These are phyloP conservation scores for Pseudogymnoascus sp. DNA, from an alignment of 2,329 filamentous ascomycete genomes.

Conservation along the genomic window DNA sequence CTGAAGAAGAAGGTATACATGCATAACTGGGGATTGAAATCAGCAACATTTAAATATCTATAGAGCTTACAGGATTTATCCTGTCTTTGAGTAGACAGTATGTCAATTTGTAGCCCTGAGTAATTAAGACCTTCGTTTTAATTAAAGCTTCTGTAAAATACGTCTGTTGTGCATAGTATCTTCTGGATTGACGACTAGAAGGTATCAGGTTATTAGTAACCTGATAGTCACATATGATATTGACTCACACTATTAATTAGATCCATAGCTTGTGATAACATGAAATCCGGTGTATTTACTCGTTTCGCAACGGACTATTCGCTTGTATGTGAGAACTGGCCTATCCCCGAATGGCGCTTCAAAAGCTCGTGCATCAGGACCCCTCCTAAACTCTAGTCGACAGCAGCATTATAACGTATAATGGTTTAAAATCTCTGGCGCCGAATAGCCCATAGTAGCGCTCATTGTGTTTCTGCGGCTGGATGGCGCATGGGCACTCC, in stretches of 20 bases:
- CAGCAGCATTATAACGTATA: conserved; percentile 94
- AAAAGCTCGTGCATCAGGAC: conserved; percentile 95
- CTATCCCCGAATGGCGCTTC: conserved; percentile 94
- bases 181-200: conserved; percentile 86
- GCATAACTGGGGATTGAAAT: not conserved
- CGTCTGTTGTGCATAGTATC: conserved; percentile 45
- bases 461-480: conserved; percentile 92
- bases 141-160: not conserved
- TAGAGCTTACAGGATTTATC: not conserved
- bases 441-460: conserved; percentile 95
- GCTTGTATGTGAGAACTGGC: conserved; percentile 83
- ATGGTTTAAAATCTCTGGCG: conserved; percentile 92
- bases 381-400: conserved; percentile 94
- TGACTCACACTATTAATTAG: conserved; percentile 77
- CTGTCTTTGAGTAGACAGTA: not conserved
- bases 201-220: conserved; percentile 38
- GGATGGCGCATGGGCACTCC: conserved; percentile 96
- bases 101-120: not conserved
- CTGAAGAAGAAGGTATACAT: not conserved
- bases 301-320: conserved; percentile 87
- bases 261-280: conserved; percentile 83
- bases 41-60: not conserved
- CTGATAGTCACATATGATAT: not conserved
- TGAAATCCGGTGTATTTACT: conserved; percentile 79
- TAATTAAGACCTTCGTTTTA: not conserved